These are phyloP conservation scores for Phtheirospermum japonicum DNA, from an alignment of 257 asterid genomes.

Conservation along the genomic window DNA sequence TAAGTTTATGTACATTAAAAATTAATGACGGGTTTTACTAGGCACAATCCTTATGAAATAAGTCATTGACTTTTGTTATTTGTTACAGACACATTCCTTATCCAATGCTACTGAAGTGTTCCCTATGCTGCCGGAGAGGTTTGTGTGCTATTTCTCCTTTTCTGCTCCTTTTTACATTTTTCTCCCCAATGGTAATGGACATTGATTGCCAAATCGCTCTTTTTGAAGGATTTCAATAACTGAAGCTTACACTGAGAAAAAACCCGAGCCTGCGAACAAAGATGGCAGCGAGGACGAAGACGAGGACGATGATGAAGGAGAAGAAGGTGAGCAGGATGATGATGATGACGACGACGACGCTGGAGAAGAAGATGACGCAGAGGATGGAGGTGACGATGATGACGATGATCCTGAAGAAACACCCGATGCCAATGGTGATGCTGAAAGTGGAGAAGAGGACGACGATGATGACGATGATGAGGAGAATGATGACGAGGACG, in stretches of 20 bases:
- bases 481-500: background rate
- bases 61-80: background rate
- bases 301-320: conserved; percentile 24
- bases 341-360: conserved; percentile 25
- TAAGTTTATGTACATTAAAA: too few relatives aligned
- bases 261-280: conserved; percentile 31
- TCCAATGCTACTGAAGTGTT: conserved; percentile 9
- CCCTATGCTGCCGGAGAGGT: conserved; percentile 25
- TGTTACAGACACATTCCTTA: conserved; percentile 22
- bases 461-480: background rate
- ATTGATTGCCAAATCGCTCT: background rate
- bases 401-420: background rate
- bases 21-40: background rate
- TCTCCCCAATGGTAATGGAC: background rate
- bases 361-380: conserved; percentile 30
- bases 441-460: background rate
- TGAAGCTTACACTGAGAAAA: conserved; percentile 27
- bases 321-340: conserved; percentile 22
- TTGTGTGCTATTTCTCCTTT: conserved; percentile 2
- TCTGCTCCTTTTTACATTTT: background rate
- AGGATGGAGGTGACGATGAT: conserved; percentile 5
- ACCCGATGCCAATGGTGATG: background rate
- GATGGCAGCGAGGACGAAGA: conserved; percentile 34
- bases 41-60: background rate
- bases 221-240: conserved; percentile 28